Base-by-base conservation (phyloP, 176 grass and related monocot genomes). In the Pontederia crassipes region DNA sequence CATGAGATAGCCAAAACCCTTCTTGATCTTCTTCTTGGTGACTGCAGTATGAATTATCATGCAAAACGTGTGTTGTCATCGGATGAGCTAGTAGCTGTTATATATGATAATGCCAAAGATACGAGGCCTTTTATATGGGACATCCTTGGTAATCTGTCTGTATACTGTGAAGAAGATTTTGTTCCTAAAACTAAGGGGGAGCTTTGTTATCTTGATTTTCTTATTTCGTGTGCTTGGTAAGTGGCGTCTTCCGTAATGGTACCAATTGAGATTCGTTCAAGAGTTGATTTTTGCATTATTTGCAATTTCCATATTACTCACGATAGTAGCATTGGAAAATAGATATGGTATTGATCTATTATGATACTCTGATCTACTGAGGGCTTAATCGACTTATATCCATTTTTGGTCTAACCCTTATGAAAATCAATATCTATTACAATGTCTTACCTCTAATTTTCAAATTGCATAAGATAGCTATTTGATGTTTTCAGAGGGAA, bases 171-270 rank as follows among this genome's bases (percentile, higher is more conserved):
- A 45, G 56, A 76, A 2, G 58, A 80, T 14, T 62, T 77, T 29
- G 27, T 71, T 29, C 63, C 52, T 49, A 55, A 68, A 68, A 40
- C 75, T 65, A 54, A 64, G 69, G 64, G 56, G 20, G 14, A 66
- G 57, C 52, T 62, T 15, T 62, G 26, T 77, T 72, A 48, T 45
- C 70, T 91, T 66, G 75, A 69, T 51, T 53, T 73, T 58, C 84
- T 97, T 54, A 90, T 97, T 82, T 82, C 67, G 83, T 91, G 80
- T 85, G 74, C 87, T 70, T 97, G 92, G 87, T 97, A 91, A 53
- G 66, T 52, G 32, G 32, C 32, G 4, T 40, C 32, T 40, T 40
- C 6, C 32, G 0, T 4, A 7, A 40, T 40, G 6, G 0, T 7
- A 40, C 32, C 32, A 40, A 40, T 40, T 40, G 32, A 40, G 32